Conservation (phyloP, 345 rosid species). For the Anacardium occidentale region DNA sequence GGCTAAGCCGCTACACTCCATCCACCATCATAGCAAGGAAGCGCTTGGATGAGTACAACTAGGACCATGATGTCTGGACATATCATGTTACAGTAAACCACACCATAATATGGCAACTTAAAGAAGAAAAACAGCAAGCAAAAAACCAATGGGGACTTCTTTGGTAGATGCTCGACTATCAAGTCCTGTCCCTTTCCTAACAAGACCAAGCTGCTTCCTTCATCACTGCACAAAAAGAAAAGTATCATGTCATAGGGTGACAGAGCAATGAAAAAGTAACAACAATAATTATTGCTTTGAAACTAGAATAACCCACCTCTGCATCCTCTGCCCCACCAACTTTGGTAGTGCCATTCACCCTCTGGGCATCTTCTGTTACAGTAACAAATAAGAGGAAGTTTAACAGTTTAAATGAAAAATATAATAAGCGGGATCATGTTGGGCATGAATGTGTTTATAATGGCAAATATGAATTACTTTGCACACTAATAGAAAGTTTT, state of each 20-base stretch:
- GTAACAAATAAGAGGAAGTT: neutral
- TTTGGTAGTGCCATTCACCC: slow-evolving; percentile 28
- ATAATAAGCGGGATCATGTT: neutral
- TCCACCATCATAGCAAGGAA: neutral
- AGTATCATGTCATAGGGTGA: neutral
- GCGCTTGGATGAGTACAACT: neutral
- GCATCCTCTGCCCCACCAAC: slow-evolving; percentile 28
- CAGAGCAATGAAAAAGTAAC: neutral
- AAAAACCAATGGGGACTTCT: neutral
- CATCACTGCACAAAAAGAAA: slow-evolving; percentile 14
- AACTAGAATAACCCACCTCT: slow-evolving; percentile 17
- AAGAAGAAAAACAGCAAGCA: neutral
- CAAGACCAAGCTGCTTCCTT: neutral
- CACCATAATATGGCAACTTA: slow-evolving; percentile 14
- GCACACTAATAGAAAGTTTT: neutral
- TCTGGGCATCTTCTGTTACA: slow-evolving; percentile 33
- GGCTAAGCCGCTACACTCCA: slow-evolving; percentile 14
- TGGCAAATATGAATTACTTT: neutral
- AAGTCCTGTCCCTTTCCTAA: slow-evolving; percentile 11
- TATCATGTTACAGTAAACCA: slow-evolving; percentile 8
- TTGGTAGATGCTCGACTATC: slow-evolving; percentile 2
- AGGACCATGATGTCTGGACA: slow-evolving; percentile 9
- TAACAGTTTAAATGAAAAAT: neutral
- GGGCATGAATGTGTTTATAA: neutral
- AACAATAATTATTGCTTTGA: neutral